Conservation (phyloP, 2,329 filamentous ascomycete species). For the Rhynchosporium agropyri region DNA sequence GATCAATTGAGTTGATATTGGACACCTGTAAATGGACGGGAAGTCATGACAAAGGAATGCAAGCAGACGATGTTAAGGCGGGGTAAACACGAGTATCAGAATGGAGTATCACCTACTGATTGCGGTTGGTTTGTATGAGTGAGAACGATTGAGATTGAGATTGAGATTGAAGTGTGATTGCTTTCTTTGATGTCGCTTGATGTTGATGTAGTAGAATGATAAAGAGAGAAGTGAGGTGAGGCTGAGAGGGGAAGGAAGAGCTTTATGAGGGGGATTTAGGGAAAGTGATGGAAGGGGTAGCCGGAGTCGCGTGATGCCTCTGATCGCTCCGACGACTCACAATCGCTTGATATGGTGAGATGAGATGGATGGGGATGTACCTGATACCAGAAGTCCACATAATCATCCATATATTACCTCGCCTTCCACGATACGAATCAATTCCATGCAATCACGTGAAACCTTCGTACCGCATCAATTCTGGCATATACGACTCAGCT, state of each 20-base stretch:
- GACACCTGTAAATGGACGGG: conserved; percentile 15
- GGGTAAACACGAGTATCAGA: conserved; percentile 27
- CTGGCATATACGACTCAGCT: not conserved
- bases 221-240: conserved; percentile 5
- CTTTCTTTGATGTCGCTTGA: conserved; percentile 20
- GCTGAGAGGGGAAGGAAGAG: conserved; percentile 14
- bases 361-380: conserved; percentile 1
- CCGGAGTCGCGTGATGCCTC: conserved; percentile 18
- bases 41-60: conserved; percentile 21
- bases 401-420: conserved; percentile 1
- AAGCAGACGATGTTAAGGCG: conserved; percentile 22
- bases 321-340: conserved; percentile 4
- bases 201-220: conserved; percentile 24
- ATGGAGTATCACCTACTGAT: conserved; percentile 36
- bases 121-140: conserved; percentile 25
- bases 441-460: conserved; percentile 24
- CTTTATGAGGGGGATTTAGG: conserved; percentile 10
- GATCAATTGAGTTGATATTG: conserved; percentile 24
- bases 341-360: conserved; percentile 2
- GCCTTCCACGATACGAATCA: conserved; percentile 15
- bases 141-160: conserved; percentile 20
- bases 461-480: too few relatives aligned
- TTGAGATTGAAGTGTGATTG: not conserved
- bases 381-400: not conserved
- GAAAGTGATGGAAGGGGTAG: conserved; percentile 6